A percentile compares a stretch with the other conserved stretches of the same genome.
These are phyloP conservation scores for Wickerhamomyces pijperi DNA, from an alignment of 805 yeast genomes.

Conservation along the genomic window DNA sequence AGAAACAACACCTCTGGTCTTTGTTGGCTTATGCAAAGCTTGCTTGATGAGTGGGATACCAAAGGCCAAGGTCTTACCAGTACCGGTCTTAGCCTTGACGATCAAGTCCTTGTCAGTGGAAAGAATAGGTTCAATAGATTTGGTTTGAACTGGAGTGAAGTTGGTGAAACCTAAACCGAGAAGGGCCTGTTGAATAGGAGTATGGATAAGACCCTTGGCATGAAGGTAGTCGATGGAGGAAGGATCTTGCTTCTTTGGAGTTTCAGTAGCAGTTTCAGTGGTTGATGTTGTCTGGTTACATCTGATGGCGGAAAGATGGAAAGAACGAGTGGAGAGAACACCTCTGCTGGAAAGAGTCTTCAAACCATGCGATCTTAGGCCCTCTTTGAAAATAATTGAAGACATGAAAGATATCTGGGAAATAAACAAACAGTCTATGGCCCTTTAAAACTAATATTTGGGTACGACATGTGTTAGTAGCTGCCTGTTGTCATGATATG, in stretches of 20 bases:
- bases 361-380: no score
- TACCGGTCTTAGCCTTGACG: slow-evolving; percentile 99
- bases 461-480: no score
- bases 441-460: no score
- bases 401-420: no score
- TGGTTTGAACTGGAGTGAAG: slow-evolving; percentile 92
- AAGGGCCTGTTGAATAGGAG: no score
- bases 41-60: slow-evolving; percentile 92
- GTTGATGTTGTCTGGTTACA: neutral
- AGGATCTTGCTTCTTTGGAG: neutral
- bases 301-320: no score
- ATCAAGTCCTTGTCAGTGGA: slow-evolving; percentile 89
- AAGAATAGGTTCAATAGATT: slow-evolving; percentile 90
- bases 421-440: no score
- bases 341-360: no score
- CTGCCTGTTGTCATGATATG: no score
- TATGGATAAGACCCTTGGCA: neutral
- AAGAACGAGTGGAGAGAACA: no score
- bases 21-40: slow-evolving; percentile 88
- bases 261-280: neutral
- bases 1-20: slow-evolving; percentile 87
- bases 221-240: neutral
- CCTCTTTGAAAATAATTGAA: no score
- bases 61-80: slow-evolving; percentile 95
- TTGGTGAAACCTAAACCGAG: slow-evolving; percentile 64